These are phyloP conservation scores for Acephala macrosclerotiorum DNA, from an alignment of 2,329 filamentous ascomycete species.

Conservation along the genomic window DNA sequence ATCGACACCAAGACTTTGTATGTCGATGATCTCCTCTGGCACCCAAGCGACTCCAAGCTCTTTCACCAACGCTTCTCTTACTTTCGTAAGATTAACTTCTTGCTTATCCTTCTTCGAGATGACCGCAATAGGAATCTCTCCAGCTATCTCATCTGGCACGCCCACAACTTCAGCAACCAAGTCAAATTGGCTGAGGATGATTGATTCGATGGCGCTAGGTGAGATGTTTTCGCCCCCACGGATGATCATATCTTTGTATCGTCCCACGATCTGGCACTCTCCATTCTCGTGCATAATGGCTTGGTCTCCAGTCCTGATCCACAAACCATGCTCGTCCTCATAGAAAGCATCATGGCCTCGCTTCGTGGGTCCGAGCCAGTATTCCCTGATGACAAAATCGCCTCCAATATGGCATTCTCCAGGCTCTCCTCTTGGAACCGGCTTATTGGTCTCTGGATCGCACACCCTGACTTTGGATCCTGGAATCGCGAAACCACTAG, in stretches of 20 bases:
- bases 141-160: constrained; percentile 79
- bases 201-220: constrained; percentile 80
- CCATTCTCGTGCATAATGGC: constrained; percentile 82
- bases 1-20: constrained; percentile 83
- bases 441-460: constrained; percentile 65
- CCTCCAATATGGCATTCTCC: constrained; percentile 86
- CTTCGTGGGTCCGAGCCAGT: constrained; percentile 74
- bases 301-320: constrained; percentile 94
- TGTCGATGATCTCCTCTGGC: constrained; percentile 74
- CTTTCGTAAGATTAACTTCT: constrained; percentile 18
- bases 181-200: constrained; percentile 52
- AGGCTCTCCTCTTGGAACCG: constrained; percentile 69
- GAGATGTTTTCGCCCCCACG: constrained; percentile 94
- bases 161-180: constrained; percentile 83
- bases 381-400: constrained; percentile 87
- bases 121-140: constrained; percentile 86
- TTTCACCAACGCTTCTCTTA: constrained; percentile 50
- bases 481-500: constrained; percentile 65
- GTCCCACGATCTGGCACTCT: constrained; percentile 84
- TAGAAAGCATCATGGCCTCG: constrained; percentile 72
- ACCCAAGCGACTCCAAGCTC: constrained; percentile 60
- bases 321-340: constrained; percentile 52
- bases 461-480: constrained; percentile 83
- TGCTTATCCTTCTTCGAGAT: constrained; percentile 49
- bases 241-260: constrained; percentile 95